phyloP scores from a whole-genome alignment of 768 basidiomycete species.

The Phaeotremella skinneri region DNA sequence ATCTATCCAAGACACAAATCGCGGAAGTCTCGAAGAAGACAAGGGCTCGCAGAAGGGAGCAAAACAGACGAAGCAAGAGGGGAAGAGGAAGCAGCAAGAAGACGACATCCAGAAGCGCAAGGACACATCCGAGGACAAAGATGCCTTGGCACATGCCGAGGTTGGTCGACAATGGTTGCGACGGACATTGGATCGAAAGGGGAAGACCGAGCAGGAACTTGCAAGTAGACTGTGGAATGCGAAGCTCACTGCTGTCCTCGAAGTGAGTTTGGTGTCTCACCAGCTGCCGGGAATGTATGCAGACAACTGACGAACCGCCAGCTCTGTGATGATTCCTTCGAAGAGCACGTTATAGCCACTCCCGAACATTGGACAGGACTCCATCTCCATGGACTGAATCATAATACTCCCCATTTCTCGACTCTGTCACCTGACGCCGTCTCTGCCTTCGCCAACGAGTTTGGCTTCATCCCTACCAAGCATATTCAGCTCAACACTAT shows the following conservation, averaged over 20 bases:
- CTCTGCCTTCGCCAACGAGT: conserved; percentile 76
- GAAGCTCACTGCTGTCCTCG: conserved; percentile 85
- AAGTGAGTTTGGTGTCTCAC: conserved; percentile 59
- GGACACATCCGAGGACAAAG: conserved; percentile 16
- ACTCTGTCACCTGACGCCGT: conserved; percentile 69
- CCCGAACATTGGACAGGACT: conserved; percentile 78
- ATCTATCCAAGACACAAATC: neutral
- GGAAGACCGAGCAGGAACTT: conserved; percentile 69
- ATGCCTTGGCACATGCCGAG: conserved; percentile 66
- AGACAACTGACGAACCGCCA: conserved; percentile 47
- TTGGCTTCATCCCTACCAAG: conserved; percentile 83
- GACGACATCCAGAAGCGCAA: neutral
- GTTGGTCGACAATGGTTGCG: conserved; percentile 80
- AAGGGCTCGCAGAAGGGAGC: conserved; percentile 11
- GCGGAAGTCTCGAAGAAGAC: neutral
- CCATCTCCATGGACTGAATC: conserved; percentile 88
- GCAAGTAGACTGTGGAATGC: conserved; percentile 73
- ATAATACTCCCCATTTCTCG: conserved; percentile 62
- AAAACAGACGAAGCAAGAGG: conserved; percentile 11
- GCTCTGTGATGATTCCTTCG: conserved; percentile 96
- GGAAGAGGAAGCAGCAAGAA: conserved; percentile 11
- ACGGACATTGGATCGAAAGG: conserved; percentile 62
- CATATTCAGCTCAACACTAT: conserved; percentile 63
- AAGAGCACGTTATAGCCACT: conserved; percentile 90
- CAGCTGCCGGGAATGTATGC: neutral